Evolutionary conservation across 2,329 filamentous ascomycete species (phyloP).

Genomic region (Clonostachys rhizophaga): DNA sequence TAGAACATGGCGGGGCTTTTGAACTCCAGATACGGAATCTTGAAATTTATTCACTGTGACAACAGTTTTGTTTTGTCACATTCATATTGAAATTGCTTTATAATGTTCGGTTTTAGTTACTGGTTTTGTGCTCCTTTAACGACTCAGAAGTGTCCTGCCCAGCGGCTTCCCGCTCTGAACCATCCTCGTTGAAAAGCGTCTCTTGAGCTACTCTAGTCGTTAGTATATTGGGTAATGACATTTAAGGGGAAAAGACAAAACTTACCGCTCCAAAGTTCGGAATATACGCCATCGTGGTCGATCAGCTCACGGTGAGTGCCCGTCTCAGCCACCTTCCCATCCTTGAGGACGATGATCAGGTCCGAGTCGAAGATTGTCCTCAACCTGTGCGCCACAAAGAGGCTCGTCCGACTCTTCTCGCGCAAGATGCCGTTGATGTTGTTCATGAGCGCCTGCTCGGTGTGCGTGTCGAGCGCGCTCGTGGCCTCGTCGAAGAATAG

Average conservation of each 20-base stretch:
- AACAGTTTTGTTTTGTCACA: too few species aligned
- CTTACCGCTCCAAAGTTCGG: constrained; percentile 85
- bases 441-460: constrained; percentile 81
- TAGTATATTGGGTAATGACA: constrained; percentile 7
- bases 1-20: too few species aligned
- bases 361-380: constrained; percentile 93
- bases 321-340: constrained; percentile 80
- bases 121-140: too few species aligned
- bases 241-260: constrained; percentile 7
- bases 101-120: too few species aligned
- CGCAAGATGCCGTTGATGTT: constrained; percentile 92
- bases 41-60: too few species aligned
- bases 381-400: constrained; percentile 90
- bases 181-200: constrained; percentile 47
- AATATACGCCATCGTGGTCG: constrained; percentile 74
- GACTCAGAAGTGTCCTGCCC: constrained; percentile 1
- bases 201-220: constrained; percentile 50
- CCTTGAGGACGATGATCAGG: constrained; percentile 84
- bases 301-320: constrained; percentile 85
- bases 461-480: constrained; percentile 87
- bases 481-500: constrained; percentile 96
- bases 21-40: too few species aligned
- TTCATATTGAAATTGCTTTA: too few species aligned
- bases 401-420: constrained; percentile 83
- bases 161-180: constrained; percentile 30